Percentiles rank a stretch among this genome's conserved stretches.
These are phyloP conservation scores for Huiozyma sinensis DNA, from an alignment of 805 yeast species.

Conservation along the genomic window DNA sequence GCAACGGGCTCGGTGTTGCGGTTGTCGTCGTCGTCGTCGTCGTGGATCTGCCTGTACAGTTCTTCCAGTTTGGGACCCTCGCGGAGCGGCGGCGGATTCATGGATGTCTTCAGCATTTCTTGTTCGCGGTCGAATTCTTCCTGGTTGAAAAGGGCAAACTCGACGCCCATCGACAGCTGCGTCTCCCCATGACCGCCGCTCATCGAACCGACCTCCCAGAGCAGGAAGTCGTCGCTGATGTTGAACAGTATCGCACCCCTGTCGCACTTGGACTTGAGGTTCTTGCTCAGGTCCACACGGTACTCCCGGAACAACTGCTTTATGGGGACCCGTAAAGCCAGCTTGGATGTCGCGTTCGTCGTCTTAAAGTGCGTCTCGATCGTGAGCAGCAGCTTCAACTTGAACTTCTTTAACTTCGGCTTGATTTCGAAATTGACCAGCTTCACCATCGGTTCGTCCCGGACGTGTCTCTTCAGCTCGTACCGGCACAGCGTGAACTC, in stretches of 20 bases:
- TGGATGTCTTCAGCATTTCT: constrained; percentile 21
- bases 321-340: constrained; percentile 25
- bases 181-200: constrained; percentile 46
- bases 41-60: constrained; percentile 24
- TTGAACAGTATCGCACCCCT: constrained; percentile 62
- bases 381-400: constrained; percentile 15
- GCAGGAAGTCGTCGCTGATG: constrained; percentile 54
- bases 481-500: constrained; percentile 48
- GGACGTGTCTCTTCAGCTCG: constrained; percentile 25
- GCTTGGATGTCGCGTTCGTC: constrained; percentile 26
- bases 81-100: constrained; percentile 31
- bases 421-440: constrained; percentile 16
- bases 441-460: constrained; percentile 31
- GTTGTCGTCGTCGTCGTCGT: constrained; percentile 5
- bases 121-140: constrained; percentile 15
- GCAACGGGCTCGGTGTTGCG: neutral
- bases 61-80: constrained; percentile 25
- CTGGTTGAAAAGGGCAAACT: constrained; percentile 30
- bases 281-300: constrained; percentile 34
- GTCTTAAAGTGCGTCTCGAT: constrained; percentile 28
- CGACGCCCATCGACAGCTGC: constrained; percentile 42
- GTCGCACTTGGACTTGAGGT: constrained; percentile 61
- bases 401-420: constrained; percentile 18
- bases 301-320: constrained; percentile 27
- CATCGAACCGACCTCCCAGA: constrained; percentile 63